Evolutionary conservation across 441 rosid genomes (phyloP).

Genomic region (Cnidoscolus chayamansa): DNA sequence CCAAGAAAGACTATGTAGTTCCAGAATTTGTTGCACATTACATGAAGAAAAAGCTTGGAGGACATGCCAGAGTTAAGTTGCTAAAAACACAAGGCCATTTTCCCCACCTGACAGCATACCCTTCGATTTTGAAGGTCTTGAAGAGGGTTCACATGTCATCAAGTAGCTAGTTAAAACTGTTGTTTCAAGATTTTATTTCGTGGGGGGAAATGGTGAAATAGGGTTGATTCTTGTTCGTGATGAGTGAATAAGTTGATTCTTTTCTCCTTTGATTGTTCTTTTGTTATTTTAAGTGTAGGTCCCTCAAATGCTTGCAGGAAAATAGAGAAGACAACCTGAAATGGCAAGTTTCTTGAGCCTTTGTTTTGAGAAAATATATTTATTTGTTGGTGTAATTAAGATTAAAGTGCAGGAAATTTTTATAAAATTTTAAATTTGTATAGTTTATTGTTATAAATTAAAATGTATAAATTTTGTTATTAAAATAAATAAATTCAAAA

Average conservation of each 20-base stretch:
- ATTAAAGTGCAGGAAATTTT: too few relatives aligned
- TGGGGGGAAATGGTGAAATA: background rate
- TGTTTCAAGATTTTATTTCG: too few relatives aligned
- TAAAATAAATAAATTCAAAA: too few relatives aligned
- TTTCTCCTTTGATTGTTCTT: too few relatives aligned
- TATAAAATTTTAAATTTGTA: too few relatives aligned
- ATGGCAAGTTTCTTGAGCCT: background rate
- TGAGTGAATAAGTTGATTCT: background rate
- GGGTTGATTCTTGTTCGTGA: background rate
- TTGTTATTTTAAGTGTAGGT: background rate
- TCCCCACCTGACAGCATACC: slow-evolving; percentile 34
- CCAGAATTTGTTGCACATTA: slow-evolving; percentile 26
- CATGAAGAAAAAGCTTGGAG: slow-evolving; percentile 29
- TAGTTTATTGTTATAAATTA: too few relatives aligned
- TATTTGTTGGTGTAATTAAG: too few relatives aligned
- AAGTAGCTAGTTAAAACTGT: background rate
- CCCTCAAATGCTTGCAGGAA: background rate
- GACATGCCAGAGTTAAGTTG: slow-evolving; percentile 24
- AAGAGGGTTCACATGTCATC: slow-evolving; percentile 11
- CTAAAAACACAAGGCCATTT: slow-evolving; percentile 37
- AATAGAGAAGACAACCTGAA: background rate
- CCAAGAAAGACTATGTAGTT: slow-evolving; percentile 25
- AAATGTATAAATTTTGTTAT: too few relatives aligned
- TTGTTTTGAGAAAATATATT: too few relatives aligned
- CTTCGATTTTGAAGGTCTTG: slow-evolving; percentile 25